Evolutionary conservation across 257 asterid genomes (phyloP).

Genomic region (Scutellaria minor): DNA sequence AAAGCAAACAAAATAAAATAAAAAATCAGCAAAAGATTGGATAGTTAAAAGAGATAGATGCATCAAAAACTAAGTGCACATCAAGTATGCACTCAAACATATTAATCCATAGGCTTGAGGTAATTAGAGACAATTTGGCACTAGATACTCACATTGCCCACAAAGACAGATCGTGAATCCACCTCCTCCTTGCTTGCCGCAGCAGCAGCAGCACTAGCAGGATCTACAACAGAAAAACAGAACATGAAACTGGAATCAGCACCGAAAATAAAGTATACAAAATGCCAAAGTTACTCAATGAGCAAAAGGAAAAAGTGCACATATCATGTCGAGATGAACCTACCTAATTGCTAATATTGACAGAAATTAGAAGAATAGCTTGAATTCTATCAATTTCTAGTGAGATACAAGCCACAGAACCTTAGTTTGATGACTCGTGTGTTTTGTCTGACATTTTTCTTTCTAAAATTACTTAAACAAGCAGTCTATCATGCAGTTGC

Average conservation of each 20-base stretch:
- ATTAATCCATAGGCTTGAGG: slow-evolving; percentile 5
- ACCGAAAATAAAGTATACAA: neutral
- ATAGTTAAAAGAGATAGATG: neutral
- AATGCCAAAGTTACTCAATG: slow-evolving; percentile 17
- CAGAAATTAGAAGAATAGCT: neutral
- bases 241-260: slow-evolving; percentile 25
- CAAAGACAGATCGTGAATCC: slow-evolving; percentile 83
- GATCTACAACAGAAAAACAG: slow-evolving; percentile 51
- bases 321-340: slow-evolving; percentile 23
- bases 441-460: neutral
- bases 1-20: neutral
- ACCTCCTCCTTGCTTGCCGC: slow-evolving; percentile 86
- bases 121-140: neutral
- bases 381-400: neutral
- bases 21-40: slow-evolving; percentile 19
- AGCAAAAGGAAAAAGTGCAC: neutral
- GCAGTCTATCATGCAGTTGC: slow-evolving; percentile 16
- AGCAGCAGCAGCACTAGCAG: slow-evolving; percentile 76
- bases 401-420: neutral
- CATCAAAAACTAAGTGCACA: neutral
- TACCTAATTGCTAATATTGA: neutral
- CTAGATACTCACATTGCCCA: slow-evolving; percentile 81
- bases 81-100: slow-evolving; percentile 14
- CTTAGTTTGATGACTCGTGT: neutral
- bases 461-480: neutral